These are phyloP conservation scores for Trichoderma arundinaceum DNA, from an alignment of 2,329 filamentous ascomycete genomes.

Conservation along the genomic window DNA sequence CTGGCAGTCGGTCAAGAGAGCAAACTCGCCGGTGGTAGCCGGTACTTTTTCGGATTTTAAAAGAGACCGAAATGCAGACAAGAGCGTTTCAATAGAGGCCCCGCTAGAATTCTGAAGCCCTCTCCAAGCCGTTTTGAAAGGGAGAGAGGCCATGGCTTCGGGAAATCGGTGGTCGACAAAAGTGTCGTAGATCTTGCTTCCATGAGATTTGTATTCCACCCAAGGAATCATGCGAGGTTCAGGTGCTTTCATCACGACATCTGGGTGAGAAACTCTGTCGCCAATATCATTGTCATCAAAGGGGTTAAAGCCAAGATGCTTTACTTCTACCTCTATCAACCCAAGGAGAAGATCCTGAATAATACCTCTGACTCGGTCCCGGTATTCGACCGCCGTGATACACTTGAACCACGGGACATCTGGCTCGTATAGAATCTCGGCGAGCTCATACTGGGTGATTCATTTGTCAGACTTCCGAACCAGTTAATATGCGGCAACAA, in stretches of 20 bases:
- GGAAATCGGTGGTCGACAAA: slow-evolving; percentile 40
- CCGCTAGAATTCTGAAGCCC: slow-evolving; percentile 34
- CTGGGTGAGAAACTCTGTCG: slow-evolving; percentile 27
- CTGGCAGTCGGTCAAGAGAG: slow-evolving; percentile 34
- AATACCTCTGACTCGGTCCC: slow-evolving; percentile 32
- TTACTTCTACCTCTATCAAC: background rate
- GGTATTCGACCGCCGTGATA: slow-evolving; percentile 32
- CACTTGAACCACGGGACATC: slow-evolving; percentile 46
- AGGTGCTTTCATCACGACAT: slow-evolving; percentile 35
- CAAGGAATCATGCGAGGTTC: slow-evolving; percentile 38
- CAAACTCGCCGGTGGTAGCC: slow-evolving; percentile 27
- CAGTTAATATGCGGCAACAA: background rate
- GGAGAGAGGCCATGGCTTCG: slow-evolving; percentile 29
- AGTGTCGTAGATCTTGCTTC: background rate
- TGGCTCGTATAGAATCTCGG: slow-evolving; percentile 47
- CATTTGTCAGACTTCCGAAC: background rate
- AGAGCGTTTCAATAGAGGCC: slow-evolving; percentile 30
- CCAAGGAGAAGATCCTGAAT: slow-evolving; percentile 37
- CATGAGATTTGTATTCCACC: slow-evolving; percentile 30
- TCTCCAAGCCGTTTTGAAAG: slow-evolving; percentile 39
- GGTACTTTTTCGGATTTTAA: slow-evolving; percentile 24
- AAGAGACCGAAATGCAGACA: slow-evolving; percentile 34
- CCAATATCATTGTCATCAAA: slow-evolving; percentile 31
- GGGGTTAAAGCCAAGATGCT: slow-evolving; percentile 8
- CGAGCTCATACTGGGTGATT: slow-evolving; percentile 31